phyloP scores from a whole-genome alignment of 306 rosid species.

The Senna tora region DNA sequence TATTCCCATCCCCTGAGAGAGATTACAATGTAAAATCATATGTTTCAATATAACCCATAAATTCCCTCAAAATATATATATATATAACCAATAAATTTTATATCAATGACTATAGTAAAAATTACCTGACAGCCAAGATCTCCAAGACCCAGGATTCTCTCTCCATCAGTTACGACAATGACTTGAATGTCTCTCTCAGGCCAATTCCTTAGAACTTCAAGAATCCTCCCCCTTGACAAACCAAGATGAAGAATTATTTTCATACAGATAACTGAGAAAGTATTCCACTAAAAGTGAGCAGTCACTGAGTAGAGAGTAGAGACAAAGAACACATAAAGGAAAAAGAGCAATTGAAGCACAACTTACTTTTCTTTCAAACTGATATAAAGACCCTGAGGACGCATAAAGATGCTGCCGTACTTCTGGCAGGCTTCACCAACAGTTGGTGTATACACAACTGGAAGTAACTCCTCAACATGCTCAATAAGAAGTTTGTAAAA shows the following conservation, averaged over 20 bases:
- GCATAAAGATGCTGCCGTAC: slow-evolving; percentile 87
- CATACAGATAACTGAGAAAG: slow-evolving; percentile 15
- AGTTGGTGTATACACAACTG: slow-evolving; percentile 94
- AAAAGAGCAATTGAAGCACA: slow-evolving; percentile 9
- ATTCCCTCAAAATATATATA: too few species aligned
- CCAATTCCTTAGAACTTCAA: slow-evolving; percentile 96
- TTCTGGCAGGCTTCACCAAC: slow-evolving; percentile 99
- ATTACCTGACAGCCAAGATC: slow-evolving; percentile 98
- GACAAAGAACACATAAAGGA: slow-evolving; percentile 9
- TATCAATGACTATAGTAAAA: neutral
- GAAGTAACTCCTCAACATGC: slow-evolving; percentile 93
- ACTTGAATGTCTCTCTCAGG: slow-evolving; percentile 96
- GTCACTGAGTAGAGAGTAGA: neutral
- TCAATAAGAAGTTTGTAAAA: slow-evolving; percentile 90
- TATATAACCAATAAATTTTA: neutral
- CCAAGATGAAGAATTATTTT: slow-evolving; percentile 29
- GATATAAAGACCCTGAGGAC: slow-evolving; percentile 94
- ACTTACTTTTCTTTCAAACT: slow-evolving; percentile 95
- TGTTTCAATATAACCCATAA: neutral
- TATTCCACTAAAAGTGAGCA: neutral
- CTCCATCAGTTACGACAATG: slow-evolving; percentile 96
- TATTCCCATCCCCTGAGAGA: slow-evolving; percentile 95
- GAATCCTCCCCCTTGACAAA: slow-evolving; percentile 78
- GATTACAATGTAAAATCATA: slow-evolving; percentile 11
- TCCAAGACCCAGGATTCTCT: slow-evolving; percentile 92